phyloP scores from a whole-genome alignment of 2,329 filamentous ascomycete genomes.

The Fusarium penzigii region DNA sequence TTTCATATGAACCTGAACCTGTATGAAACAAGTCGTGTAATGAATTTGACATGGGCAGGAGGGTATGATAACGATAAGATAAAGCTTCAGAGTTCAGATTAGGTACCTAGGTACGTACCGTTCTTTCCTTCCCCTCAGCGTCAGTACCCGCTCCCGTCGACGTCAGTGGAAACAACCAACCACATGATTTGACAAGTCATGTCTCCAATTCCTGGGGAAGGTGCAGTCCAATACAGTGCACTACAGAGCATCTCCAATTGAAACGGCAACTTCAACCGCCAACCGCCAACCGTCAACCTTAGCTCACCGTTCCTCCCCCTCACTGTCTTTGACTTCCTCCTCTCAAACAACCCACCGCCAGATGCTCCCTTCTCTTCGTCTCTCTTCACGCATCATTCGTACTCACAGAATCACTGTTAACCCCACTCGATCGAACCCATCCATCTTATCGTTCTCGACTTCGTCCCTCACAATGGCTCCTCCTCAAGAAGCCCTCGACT shows the following conservation, averaged over 20 bases:
- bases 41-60: too few species aligned
- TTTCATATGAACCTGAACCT: too few species aligned
- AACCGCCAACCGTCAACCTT: not conserved
- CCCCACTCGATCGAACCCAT: constrained; percentile 1
- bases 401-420: constrained; percentile 12
- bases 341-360: constrained; percentile 8
- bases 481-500: constrained; percentile 69
- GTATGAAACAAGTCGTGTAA: too few species aligned
- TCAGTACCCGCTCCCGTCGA: constrained; percentile 7
- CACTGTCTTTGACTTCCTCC: not conserved
- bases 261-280: too few species aligned
- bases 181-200: constrained; percentile 10
- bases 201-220: too few species aligned
- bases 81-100: constrained; percentile 10
- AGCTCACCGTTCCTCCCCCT: constrained; percentile 9
- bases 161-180: constrained; percentile 12
- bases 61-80: constrained; percentile 16
- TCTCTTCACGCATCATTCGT: constrained; percentile 14
- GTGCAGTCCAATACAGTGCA: too few species aligned
- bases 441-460: constrained; percentile 29
- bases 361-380: constrained; percentile 23
- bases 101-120: constrained; percentile 10
- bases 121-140: constrained; percentile 6
- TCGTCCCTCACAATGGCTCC: constrained; percentile 49
- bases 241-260: too few species aligned